Evolutionary conservation across 2,329 filamentous ascomycete species (phyloP), one percentile per base, ranked within the genome.

Genomic region (Penicillium psychrosexuale): DNA sequence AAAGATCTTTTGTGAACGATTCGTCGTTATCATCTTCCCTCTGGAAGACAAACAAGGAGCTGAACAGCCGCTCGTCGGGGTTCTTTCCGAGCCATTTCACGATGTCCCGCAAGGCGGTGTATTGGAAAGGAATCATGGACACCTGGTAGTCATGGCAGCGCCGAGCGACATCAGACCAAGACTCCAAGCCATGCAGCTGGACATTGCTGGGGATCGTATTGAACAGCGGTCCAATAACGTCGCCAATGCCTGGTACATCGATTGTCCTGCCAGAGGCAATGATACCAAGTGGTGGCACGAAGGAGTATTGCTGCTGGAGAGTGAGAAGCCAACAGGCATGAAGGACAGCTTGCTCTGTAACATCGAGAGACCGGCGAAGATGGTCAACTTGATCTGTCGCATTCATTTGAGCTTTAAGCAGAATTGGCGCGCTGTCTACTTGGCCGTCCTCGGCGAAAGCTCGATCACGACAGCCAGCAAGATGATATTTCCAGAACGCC

Each of bases 31-130:
- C 55, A 0, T 66, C 58, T 3, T 82, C 76, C 34, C 81, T 78
- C 65, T 95, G 89, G 67, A 93, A 96, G 0, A 91, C 88, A 62
- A 97, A 95, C 1, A 97, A 76, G 0, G 81, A 87, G 56, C 96
- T 88, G 66, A 97, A 96, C 2, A 93, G 72, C 0, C 82, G 78
- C 39, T 82, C 71, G n/a, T 73, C 72, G 0, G 75, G 75, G 3
- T 80, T 80, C 5, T 77, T 76, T 0, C 82, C 79, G 61, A 84
- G 86, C 87, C 90, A 95, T 69, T 90, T 95, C 65, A 89, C 85
- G 33, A 97, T 87, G 43, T 89, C 83, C 22, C 91, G 83, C 9
- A 97, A 77, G 0, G 92, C 81, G 0, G 89, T 90, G 62, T 93
- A 88, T 58, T 95, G 91, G 61, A 87, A 93, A 0, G 85, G 80